Evolutionary conservation across 306 rosid species (phyloP), one percentile per base, ranked within the genome.

Genomic region (Dicorynia guianensis): DNA sequence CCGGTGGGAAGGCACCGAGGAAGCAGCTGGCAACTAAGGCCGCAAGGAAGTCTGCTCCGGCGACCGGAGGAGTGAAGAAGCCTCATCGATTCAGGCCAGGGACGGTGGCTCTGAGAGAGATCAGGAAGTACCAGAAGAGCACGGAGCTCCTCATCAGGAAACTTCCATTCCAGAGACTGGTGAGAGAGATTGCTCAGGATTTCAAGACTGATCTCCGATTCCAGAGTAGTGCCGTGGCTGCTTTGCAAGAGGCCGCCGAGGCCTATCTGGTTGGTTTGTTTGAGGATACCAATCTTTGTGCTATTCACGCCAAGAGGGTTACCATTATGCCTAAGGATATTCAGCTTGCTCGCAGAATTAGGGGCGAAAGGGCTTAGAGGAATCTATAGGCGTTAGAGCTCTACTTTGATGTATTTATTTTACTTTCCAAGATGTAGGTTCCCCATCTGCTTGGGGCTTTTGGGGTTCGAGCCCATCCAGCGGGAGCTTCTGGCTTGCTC

Each of bases 311-410:
- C 7, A 57, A 57, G 11, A 57, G 63, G 36, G 63, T 57, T 9
- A 57, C 63, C 63, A 57, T 57, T 11, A 57, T 57, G 63, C 63
- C 63, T 4, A 57, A 57, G 40, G 63, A 57, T 57, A 57, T 57
- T 30, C 63, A 57, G 7, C 63, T 57, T 33, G 63, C 63, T 11
- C 63, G 63, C 13, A 57, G 63, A 13, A 57, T 57, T 4, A 57
- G 63, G 17, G 63, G 63, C 63, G 63, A 57, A 17, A 57, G 63
- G 25, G 63, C 63, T 33, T 57, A 57, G 63, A 57, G 9, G 6
- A 57, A 20, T 40, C 3, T 7, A 11, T 30, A 25, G 38, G 8
- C 4, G n/a, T 57, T 57, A 57, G 63, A 12, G 11, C 8, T 30
- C 8, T 33, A 5, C n/a, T 57, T 33, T 5, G 39, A 30, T 57